These are phyloP conservation scores for Kregervanrija fluxuum DNA, from an alignment of 805 yeast species.

Conservation along the genomic window DNA sequence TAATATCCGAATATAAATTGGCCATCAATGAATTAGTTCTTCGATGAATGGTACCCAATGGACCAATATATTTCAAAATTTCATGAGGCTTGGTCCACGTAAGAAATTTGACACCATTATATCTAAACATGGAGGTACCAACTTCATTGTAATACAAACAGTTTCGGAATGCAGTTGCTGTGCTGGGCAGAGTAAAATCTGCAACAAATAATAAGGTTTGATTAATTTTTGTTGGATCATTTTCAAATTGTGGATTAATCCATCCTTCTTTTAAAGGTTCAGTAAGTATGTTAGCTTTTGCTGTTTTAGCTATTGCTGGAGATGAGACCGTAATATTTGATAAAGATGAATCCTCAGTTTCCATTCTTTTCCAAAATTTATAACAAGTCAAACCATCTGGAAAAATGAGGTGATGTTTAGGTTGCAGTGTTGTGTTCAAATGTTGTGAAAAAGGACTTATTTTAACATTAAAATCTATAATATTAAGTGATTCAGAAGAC, in stretches of 20 bases:
- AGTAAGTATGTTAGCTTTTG: slow-evolving; percentile 15
- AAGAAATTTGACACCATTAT: slow-evolving; percentile 57
- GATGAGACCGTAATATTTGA: slow-evolving; percentile 11
- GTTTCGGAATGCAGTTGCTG: slow-evolving; percentile 51
- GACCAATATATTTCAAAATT: slow-evolving; percentile 56
- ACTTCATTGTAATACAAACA: slow-evolving; percentile 25
- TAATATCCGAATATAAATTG: slow-evolving; percentile 55
- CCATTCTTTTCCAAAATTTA: slow-evolving; percentile 19
- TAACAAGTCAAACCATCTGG: slow-evolving; percentile 16
- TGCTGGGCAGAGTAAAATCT: slow-evolving; percentile 31
- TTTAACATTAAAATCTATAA: slow-evolving; percentile 57
- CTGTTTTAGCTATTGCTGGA: slow-evolving; percentile 9
- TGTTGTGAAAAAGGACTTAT: slow-evolving; percentile 54
- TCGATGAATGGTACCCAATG: slow-evolving; percentile 43
- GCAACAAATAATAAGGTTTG: slow-evolving; percentile 24
- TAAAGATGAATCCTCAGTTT: slow-evolving; percentile 10
- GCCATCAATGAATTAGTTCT: slow-evolving; percentile 58
- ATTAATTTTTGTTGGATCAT: slow-evolving; percentile 15
- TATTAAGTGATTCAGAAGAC: slow-evolving; percentile 32
- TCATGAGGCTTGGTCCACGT: slow-evolving; percentile 57
- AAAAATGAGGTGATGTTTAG: slow-evolving; percentile 55
- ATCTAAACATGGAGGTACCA: slow-evolving; percentile 29
- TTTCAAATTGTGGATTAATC: slow-evolving; percentile 28
- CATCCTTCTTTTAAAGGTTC: slow-evolving; percentile 35
- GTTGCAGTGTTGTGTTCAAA: slow-evolving; percentile 53